Conservation (phyloP, 2,329 filamentous ascomycete genomes). For the Aspergillus sp. region DNA sequence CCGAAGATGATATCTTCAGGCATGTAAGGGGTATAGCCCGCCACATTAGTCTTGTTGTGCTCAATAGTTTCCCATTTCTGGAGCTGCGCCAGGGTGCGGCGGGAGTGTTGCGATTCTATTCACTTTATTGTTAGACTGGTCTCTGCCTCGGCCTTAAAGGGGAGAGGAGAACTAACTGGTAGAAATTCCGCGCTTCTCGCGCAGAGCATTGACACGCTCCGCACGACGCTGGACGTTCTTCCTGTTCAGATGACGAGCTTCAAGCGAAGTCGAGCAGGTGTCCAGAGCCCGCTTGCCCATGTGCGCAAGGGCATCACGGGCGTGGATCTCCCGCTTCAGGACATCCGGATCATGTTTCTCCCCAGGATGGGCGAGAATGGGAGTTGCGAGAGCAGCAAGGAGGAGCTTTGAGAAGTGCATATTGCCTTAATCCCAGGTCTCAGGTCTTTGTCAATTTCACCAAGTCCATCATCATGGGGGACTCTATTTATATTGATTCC, state of each 20-base stretch:
- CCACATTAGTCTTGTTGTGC: constrained; percentile 32
- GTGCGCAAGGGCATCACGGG: constrained; percentile 20
- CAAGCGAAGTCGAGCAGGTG: constrained; percentile 16
- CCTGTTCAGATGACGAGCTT: constrained; percentile 19
- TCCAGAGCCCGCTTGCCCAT: constrained; percentile 18
- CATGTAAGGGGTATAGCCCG: constrained; percentile 20
- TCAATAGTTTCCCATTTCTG: constrained; percentile 32
- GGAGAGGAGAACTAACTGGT: constrained; percentile 10
- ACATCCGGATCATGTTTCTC: constrained; percentile 23
- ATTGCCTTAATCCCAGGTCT: neutral
- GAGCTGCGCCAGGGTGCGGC: constrained; percentile 32
- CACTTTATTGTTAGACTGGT: neutral
- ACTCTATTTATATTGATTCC: neutral
- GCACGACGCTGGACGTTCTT: constrained; percentile 24
- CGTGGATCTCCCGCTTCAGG: constrained; percentile 23
- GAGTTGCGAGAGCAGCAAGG: constrained; percentile 22
- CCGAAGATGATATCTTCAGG: constrained; percentile 30
- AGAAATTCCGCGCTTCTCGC: constrained; percentile 20
- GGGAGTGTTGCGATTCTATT: constrained; percentile 21
- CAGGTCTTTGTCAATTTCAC: neutral
- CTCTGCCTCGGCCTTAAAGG: neutral
- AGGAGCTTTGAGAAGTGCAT: constrained; percentile 27
- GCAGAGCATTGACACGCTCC: constrained; percentile 19
- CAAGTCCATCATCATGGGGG: too few relatives aligned
- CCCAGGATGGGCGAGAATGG: constrained; percentile 25